phyloP scores from a whole-genome alignment of 1,139 yeast species.

The Saccharomyces hybrid region DNA sequence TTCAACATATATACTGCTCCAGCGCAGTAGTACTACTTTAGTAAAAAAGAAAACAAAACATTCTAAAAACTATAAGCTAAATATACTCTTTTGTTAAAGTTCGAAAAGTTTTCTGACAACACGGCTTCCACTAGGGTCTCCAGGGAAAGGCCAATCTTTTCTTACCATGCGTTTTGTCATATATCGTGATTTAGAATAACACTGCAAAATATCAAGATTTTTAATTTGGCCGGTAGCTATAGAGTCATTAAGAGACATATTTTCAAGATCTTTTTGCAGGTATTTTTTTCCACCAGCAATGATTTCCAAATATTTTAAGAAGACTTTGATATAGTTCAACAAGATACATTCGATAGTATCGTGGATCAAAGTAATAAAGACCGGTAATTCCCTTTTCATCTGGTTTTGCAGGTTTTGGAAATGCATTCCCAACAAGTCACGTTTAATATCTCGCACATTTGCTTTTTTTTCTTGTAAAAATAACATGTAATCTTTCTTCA shows the following conservation, averaged over 20 bases:
- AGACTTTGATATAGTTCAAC: constrained; percentile 19
- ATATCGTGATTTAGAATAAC: constrained; percentile 27
- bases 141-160: constrained; percentile 23
- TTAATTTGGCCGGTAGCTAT: constrained; percentile 20
- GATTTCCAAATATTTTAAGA: constrained; percentile 27
- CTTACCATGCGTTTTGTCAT: constrained; percentile 28
- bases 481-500: constrained; percentile 30
- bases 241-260: constrained; percentile 10
- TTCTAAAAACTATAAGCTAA: not conserved
- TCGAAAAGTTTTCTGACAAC: constrained; percentile 33
- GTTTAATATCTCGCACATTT: constrained; percentile 21
- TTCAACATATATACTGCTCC: not conserved
- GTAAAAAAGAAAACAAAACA: not conserved
- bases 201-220: constrained; percentile 34
- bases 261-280: constrained; percentile 21
- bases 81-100: constrained; percentile 11
- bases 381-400: constrained; percentile 31
- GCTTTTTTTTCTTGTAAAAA: constrained; percentile 24
- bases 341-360: constrained; percentile 17
- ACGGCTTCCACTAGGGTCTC: constrained; percentile 25
- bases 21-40: not conserved
- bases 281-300: constrained; percentile 26
- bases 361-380: constrained; percentile 16
- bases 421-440: constrained; percentile 27
- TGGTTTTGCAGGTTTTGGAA: constrained; percentile 27